Evolutionary conservation across 2,329 filamentous ascomycete species (phyloP), one percentile per base, ranked within the genome.

Genomic region (Epichloe bromicola): DNA sequence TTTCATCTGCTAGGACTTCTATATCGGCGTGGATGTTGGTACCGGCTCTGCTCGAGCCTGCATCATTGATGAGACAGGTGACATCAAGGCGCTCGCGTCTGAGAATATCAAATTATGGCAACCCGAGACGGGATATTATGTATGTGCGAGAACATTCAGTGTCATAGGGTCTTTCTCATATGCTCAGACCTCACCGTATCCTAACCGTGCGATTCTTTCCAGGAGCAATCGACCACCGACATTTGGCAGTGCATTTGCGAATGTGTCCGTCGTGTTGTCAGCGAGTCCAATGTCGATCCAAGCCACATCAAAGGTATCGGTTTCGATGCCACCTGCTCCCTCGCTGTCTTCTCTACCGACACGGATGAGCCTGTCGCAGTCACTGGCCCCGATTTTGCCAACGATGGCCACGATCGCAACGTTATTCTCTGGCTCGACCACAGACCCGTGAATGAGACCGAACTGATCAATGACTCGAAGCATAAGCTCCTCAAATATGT

Each of bases 401-500:
- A 86, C 59, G 83, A 85, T 58, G 83, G 81, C 51, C 85, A 90
- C 59, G 88, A 95, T 65, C 86, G 89, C 58, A 98, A 98, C 64
- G 86, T 98, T 60, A 89, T 98, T 53, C 75, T 98, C 23, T 98
- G 93, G 93, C 84, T 98, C 51, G 93, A 98, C 68, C 93, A 98
- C 68, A 82, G 93, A 39, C 88, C 93, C 1, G 80, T 93, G 14
- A 80, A 87, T 54, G 93, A 98, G 75, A 94, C 91, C 0, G 83
- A 87, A 56, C 86, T 87, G 70, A 95, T 98, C 72, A 98, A 98
- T 67, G 81, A 82, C 50, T 97, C 93, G 3, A 78, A 83, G 49
- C 93, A 98, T 74, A 93, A 94, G 67, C 75, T 98, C 50, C 80
- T 98, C 53, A 86, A 89, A 62, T 98, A 98, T 64, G 93, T 98